Evolutionary conservation across 352 stramenopile genomes (phyloP).

Genomic region (Globisporangium camurandrum): DNA sequence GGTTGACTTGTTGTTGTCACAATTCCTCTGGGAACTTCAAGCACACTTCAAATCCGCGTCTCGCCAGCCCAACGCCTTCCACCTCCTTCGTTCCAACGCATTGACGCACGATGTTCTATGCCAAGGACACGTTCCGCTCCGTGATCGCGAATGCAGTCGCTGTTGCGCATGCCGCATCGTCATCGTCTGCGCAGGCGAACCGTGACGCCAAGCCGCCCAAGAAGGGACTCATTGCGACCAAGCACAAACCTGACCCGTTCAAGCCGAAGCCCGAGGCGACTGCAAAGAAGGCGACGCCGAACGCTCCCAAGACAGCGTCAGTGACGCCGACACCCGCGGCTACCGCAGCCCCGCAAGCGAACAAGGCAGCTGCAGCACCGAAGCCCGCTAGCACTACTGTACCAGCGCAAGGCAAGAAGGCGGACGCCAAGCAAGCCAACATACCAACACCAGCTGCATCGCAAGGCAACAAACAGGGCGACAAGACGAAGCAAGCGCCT

Average conservation of each 20-base stretch:
- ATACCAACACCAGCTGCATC: background rate
- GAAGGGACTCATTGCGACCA: conserved; percentile 8
- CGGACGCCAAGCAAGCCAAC: background rate
- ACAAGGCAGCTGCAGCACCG: background rate
- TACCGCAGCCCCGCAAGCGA: background rate
- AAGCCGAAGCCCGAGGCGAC: conserved; percentile 3
- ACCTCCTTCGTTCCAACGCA: conserved; percentile 9
- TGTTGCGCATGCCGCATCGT: conserved; percentile 21
- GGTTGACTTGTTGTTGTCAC: too few relatives aligned
- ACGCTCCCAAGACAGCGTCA: background rate
- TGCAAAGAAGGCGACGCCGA: background rate
- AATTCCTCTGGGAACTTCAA: too few relatives aligned
- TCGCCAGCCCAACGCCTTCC: conserved; percentile 12
- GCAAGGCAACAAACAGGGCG: too few relatives aligned
- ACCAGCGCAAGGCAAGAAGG: conserved; percentile 1
- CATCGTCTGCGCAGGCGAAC: background rate
- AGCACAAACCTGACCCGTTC: conserved; percentile 7
- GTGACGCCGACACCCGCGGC: conserved; percentile 1
- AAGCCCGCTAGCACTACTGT: background rate
- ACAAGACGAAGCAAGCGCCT: too few relatives aligned
- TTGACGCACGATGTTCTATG: conserved; percentile 45
- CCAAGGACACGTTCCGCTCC: conserved; percentile 44
- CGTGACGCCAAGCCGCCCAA: conserved; percentile 1
- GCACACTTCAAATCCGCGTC: conserved; percentile 19
- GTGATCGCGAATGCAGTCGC: conserved; percentile 37